These are phyloP conservation scores for Chaetomium strumarium DNA, from an alignment of 2,329 filamentous ascomycete species.

Conservation along the genomic window DNA sequence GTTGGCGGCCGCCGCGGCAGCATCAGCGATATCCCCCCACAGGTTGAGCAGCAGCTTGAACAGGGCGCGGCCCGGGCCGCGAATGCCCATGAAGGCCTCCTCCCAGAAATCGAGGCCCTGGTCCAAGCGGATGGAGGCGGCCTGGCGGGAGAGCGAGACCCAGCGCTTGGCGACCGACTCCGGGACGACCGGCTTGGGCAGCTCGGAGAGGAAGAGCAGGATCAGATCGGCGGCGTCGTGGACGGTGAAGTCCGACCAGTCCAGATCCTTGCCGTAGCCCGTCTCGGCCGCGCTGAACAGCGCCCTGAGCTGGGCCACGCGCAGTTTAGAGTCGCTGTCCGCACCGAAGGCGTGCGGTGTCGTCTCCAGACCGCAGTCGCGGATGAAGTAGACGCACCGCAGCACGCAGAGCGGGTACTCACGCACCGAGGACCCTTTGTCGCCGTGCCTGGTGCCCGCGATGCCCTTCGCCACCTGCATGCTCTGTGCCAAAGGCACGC, in stretches of 20 bases:
- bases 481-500: conserved; percentile 3
- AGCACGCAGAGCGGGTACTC: conserved; percentile 40
- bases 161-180: conserved; percentile 36
- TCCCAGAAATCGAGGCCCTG: conserved; percentile 43
- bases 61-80: conserved; percentile 33
- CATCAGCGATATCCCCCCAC: conserved; percentile 38
- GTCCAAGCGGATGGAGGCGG: conserved; percentile 33
- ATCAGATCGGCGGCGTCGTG: conserved; percentile 39
- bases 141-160: conserved; percentile 37
- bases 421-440: conserved; percentile 30
- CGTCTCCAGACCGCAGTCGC: conserved; percentile 29
- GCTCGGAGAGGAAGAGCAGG: conserved; percentile 35
- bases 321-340: conserved; percentile 27
- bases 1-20: conserved; percentile 25
- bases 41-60: conserved; percentile 40
- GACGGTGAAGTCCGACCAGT: conserved; percentile 33
- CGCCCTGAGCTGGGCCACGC: conserved; percentile 33
- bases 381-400: conserved; percentile 35
- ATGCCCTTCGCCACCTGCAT: conserved; percentile 36
- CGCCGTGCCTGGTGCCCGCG: conserved; percentile 35
- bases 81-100: conserved; percentile 37
- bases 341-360: conserved; percentile 36
- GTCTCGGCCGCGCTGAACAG: conserved; percentile 32
- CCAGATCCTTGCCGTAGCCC: conserved; percentile 34
- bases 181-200: conserved; percentile 35